Base-by-base conservation (phyloP, 129 eudicot genomes). In the Smallanthus sonchifolius region DNA sequence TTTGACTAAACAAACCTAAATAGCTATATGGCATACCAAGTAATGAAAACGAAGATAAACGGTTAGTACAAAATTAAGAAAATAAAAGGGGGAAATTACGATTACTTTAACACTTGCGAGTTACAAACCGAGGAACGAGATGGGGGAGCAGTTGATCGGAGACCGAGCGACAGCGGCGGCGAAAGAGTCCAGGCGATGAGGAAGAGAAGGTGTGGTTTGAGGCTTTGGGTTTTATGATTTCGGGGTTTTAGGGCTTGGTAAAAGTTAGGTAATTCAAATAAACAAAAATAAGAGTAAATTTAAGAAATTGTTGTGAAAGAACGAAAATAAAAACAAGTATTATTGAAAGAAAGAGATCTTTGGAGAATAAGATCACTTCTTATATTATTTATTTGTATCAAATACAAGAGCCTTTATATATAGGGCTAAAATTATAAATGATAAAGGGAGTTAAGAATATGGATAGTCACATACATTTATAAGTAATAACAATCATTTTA, bases 171-270 rank as follows among this genome's bases (percentile, higher is more conserved):
- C 19, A 24, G 36, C 38, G 20, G 39, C 40, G 56, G 63, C 35
- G 35, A 56, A 15, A 19, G 63, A 7, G 15, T 47, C 30, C 14
- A 28, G 36, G n/a, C 15, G 37, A 24, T 10, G 28, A 17, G 7
- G 59, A 52, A 52, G 64, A 57, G 30, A 24, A 24, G 10, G 37
- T 11, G 36, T 57, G 62, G 62, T 6, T 55, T 55, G 24, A 17
- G 59, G 9, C 20, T 15, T 48, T 17, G 6, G 59, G 59, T 52
- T 52, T 19, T 67, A 67, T 43, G 19, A 43, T 40, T 43, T 13
- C 9, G n/a, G 70, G 51, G 32, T 65, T 65, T 65, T 38, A 65
- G 70, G 70, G 70, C 51, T 65, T 39, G 20, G 35, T 16, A 65
- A 36, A 11, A 14, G 0, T 24, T 0, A 24, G 30, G 30, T 24